Evolutionary conservation across 2,329 filamentous ascomycete species (phyloP).

Genomic region (Grosmannia clavigera): DNA sequence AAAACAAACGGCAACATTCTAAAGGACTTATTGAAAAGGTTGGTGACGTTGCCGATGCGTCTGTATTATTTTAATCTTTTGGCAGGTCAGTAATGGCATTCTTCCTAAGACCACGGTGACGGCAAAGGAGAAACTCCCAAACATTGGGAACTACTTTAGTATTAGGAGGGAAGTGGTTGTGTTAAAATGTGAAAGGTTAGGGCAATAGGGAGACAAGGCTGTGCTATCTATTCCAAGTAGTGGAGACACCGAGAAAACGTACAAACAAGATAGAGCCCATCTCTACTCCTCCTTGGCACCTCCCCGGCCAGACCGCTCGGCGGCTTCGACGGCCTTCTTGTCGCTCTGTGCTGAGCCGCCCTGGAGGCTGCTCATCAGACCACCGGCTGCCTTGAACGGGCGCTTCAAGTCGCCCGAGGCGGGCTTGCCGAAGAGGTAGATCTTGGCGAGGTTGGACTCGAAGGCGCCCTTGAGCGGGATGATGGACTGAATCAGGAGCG

Average conservation of each 20-base stretch:
- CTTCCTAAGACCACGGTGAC: background rate
- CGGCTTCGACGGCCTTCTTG: conserved; percentile 73
- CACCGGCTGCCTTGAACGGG: conserved; percentile 79
- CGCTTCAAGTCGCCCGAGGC: conserved; percentile 85
- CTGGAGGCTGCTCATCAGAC: conserved; percentile 71
- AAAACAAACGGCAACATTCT: background rate
- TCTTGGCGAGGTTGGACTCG: conserved; percentile 93
- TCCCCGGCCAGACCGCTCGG: conserved; percentile 61
- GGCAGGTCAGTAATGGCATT: background rate
- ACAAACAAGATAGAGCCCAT: background rate
- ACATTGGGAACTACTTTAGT: background rate
- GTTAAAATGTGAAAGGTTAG: background rate
- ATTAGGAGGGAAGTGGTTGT: background rate
- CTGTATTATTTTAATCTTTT: background rate
- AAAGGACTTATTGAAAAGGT: background rate
- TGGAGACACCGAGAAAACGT: background rate
- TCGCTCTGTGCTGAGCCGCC: conserved; percentile 73
- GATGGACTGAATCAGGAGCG: conserved; percentile 95
- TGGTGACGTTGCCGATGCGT: background rate
- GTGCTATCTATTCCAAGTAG: background rate
- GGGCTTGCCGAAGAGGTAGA: conserved; percentile 78
- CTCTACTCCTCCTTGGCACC: conserved; percentile 60
- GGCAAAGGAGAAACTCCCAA: background rate
- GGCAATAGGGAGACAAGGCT: background rate
- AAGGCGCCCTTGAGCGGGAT: conserved; percentile 93